These are phyloP conservation scores for Zygosaccharomyces bailii DNA, from an alignment of 805 yeast species.

Conservation along the genomic window DNA sequence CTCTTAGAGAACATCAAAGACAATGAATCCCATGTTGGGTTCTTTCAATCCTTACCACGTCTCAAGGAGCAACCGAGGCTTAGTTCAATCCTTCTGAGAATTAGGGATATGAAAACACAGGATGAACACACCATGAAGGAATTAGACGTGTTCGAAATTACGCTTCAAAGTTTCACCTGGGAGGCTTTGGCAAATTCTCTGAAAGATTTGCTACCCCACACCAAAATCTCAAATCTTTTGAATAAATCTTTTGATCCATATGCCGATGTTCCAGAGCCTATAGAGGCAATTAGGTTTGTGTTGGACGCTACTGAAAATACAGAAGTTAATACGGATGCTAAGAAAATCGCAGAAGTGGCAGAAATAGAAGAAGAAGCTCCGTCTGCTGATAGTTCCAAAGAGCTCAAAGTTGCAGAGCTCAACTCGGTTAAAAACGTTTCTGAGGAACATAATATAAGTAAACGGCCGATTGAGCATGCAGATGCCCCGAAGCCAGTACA, in stretches of 20 bases:
- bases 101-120: slow-evolving; percentile 35
- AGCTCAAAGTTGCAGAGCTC: slow-evolving; percentile 19
- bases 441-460: slow-evolving; percentile 13
- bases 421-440: slow-evolving; percentile 18
- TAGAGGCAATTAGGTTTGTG: slow-evolving; percentile 43
- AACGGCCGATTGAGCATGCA: slow-evolving; percentile 20
- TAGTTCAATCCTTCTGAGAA: slow-evolving; percentile 34
- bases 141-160: slow-evolving; percentile 27
- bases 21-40: slow-evolving; percentile 4
- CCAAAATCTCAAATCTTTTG: slow-evolving; percentile 32
- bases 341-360: slow-evolving; percentile 12
- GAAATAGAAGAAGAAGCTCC: slow-evolving; percentile 17
- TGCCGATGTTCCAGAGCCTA: slow-evolving; percentile 44
- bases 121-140: slow-evolving; percentile 40
- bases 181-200: slow-evolving; percentile 28
- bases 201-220: slow-evolving; percentile 37
- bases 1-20: slow-evolving; percentile 22
- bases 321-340: not conserved
- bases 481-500: slow-evolving; percentile 28
- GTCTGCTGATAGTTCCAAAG: slow-evolving; percentile 1
- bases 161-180: slow-evolving; percentile 31
- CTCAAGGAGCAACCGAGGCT: slow-evolving; percentile 25
- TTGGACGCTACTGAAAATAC: slow-evolving; percentile 17
- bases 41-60: slow-evolving; percentile 10
- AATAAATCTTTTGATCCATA: slow-evolving; percentile 51